Evolutionary conservation across 106 monocot species (phyloP), one percentile per base, ranked within the genome.

Genomic region (Posidonia australis): DNA sequence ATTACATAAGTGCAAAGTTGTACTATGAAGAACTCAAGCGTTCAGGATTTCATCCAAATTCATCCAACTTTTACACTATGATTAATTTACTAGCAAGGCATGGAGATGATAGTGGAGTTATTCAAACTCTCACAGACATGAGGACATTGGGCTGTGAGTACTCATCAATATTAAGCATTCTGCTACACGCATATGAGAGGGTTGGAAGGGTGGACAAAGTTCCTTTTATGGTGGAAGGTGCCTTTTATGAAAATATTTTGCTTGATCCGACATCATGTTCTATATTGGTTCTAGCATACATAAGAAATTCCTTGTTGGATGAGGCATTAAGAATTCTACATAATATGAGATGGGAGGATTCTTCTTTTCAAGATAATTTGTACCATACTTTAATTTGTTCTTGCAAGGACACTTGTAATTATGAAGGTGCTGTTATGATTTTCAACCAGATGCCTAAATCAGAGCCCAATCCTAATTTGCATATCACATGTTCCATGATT

Each of bases 11-110:
- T 52, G 72, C 87, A 10, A 60, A 82, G 45, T 67, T 61, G 43
- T 87, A 82, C 67, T 98, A 98, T 36, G 30, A 77, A n/a, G 73
- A 87, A 74, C 84, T 98, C 29, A 90, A 83, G 67, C 57, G 16
- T 10, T 65, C 56, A 14, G 96, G 96, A 24, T 98, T 79, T 75
- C 64, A 27, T 51, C 90, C 96, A 43, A 90, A 46, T 64, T 87
- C 96, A 31, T 84, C 96, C 30, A 98, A 98, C 69, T 98, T 87
- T 25, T 90, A 80, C 74, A 98, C 96, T 11, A 84, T 98, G 78
- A 79, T 91, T n/a, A 98, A 90, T 56, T 72, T 98, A 63, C 82
- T 84, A 52, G 90, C 96, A 2, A 87, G 80, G 70, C 82, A 85
- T 78, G 67, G 63, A 14, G 90, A 98, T 54, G 70, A 77, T 18